Evolutionary conservation across 2,329 filamentous ascomycete species (phyloP), one percentile per base, ranked within the genome.

Genomic region (Diplodia mutila): DNA sequence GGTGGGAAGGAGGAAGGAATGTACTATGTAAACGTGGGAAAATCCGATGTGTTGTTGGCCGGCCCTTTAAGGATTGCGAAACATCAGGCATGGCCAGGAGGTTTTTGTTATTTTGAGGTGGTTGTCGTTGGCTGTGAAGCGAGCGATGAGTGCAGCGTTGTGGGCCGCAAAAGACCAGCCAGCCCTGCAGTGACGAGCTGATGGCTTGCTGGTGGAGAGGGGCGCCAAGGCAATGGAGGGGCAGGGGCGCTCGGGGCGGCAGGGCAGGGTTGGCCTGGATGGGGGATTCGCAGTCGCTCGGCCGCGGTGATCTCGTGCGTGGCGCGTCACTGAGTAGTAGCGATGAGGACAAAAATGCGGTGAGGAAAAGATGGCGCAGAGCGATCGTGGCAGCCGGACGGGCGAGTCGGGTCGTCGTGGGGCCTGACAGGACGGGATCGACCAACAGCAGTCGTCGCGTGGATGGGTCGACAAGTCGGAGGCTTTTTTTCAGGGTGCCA

Each of bases 251-350:
- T 25, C 57, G 37, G 39, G 57, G 37, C 25, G n/a, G 39, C 39
- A 37, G 21, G 25, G 16, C 57, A 49, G 57, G 57, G 57, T 48
- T 61, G 57, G 57, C 57, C 57, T 61, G 57, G 57, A 61, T 48
- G 57, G 57, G 57, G 57, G 57, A 61, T 49, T 37, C 32, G 12
- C 9, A 11, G n/a, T 61, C 57, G 57, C 57, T 42, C 27, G 27
- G 27, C 23, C 25, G 55, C 39, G 4, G 39, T n/a, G 55, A 61
- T 61, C 57, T 61, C 25, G 37, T 54, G 42, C 42, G 18, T 46
- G 51, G 27, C 27, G 23, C 23, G 51, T 53, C 9, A 27, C 12
- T 8, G 12, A 11, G 21, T 23, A n/a, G 18, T 12, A 21, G 29
- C 18, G n/a, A n/a, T 8, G 42, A n/a, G 25, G 23, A 34, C 23